Percentiles rank a stretch among this genome's conserved stretches.
Conservation (phyloP, 2,329 filamentous ascomycete species). For the Alternaria rosae region DNA sequence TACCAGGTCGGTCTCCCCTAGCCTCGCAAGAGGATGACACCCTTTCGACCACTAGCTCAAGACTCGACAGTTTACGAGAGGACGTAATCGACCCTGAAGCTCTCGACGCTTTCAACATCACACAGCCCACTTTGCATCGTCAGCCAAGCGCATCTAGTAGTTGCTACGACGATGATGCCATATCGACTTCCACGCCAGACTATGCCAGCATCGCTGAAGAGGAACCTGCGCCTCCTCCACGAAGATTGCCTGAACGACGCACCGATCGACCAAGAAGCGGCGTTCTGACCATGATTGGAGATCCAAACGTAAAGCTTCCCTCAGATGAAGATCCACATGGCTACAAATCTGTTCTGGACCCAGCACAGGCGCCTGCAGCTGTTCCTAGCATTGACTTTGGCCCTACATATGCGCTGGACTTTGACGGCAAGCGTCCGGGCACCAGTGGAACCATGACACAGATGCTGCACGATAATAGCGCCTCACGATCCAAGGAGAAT, state of each 20-base stretch:
- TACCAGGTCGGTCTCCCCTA: conserved; percentile 52
- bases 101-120: conserved; percentile 50
- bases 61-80: conserved; percentile 54
- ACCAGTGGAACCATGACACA: conserved; percentile 62
- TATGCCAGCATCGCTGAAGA: conserved; percentile 72
- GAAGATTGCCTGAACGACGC: conserved; percentile 58
- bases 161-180: conserved; percentile 70
- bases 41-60: conserved; percentile 51
- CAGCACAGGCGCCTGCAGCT: conserved; percentile 50
- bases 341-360: conserved; percentile 48
- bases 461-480: conserved; percentile 34
- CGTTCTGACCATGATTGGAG: conserved; percentile 78
- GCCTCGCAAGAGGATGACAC: conserved; percentile 46
- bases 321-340: conserved; percentile 57
- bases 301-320: conserved; percentile 52
- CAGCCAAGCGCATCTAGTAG: conserved; percentile 54
- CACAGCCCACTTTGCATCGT: conserved; percentile 35
- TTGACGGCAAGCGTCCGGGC: conserved; percentile 61
- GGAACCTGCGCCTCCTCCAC: conserved; percentile 34
- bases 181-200: conserved; percentile 73
- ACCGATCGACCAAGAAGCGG: conserved; percentile 78
- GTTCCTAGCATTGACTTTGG: conserved; percentile 86
- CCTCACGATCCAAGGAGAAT: conserved; percentile 45
- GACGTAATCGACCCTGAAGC: conserved; percentile 55
- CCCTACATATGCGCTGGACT: conserved; percentile 75